Conservation (phyloP, 306 rosid species). For the Prunus davidiana region DNA sequence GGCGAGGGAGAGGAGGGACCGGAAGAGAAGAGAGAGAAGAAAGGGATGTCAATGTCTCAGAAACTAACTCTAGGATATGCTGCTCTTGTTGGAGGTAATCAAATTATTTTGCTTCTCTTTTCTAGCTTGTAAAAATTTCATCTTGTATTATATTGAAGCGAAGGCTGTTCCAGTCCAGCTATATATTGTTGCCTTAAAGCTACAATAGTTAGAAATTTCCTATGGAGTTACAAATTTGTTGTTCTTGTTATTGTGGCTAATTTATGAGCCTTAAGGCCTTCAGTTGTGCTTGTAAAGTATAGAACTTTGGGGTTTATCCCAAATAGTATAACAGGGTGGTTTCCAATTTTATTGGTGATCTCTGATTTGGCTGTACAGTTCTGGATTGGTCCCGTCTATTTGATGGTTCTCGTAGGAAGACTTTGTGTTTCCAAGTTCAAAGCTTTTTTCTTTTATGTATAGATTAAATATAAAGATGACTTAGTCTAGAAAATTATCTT, state of each 20-base stretch:
- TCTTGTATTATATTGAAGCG: not conserved
- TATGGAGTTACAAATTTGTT: not conserved
- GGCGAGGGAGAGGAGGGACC: constrained; percentile 55
- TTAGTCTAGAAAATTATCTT: not conserved
- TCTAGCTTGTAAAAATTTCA: not conserved
- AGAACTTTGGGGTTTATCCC: not conserved
- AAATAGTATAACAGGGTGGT: not conserved
- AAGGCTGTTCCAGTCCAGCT: not conserved
- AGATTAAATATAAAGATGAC: not conserved
- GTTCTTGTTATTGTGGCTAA: not conserved
- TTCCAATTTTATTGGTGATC: not conserved
- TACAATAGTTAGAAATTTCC: not conserved
- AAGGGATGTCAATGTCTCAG: constrained; percentile 84
- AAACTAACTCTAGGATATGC: constrained; percentile 90
- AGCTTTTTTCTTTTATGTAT: not conserved
- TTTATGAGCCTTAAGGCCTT: not conserved
- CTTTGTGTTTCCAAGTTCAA: not conserved
- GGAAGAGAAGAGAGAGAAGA: constrained; percentile 42
- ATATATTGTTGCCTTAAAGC: not conserved
- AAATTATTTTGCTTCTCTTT: not conserved
- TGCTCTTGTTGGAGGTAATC: constrained; percentile 82
- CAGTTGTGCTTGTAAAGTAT: not conserved
- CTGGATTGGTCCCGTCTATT: not conserved
- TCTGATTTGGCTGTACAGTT: not conserved
- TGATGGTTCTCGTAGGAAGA: not conserved